These are phyloP conservation scores for Clathrospora elynae DNA, from an alignment of 2,329 filamentous ascomycete species.

Conservation along the genomic window DNA sequence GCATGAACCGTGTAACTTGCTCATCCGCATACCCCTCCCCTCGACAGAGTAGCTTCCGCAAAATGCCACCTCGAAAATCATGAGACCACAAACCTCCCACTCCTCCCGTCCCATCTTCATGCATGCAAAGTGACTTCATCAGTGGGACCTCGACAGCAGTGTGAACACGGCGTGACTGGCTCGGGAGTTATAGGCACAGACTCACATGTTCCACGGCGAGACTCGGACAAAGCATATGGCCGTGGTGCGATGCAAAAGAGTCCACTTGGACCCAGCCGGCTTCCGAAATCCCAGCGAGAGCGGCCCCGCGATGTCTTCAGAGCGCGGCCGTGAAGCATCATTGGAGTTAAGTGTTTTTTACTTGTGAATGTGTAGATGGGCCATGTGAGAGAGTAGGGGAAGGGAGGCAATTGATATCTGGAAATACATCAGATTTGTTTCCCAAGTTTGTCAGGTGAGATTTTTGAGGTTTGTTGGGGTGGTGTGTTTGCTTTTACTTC, in stretches of 20 bases:
- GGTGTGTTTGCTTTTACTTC: conserved; percentile 12
- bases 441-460: background rate
- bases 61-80: no score
- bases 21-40: conserved; percentile 18
- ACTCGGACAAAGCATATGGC: conserved; percentile 36
- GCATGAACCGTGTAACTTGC: conserved; percentile 29
- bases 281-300: conserved; percentile 40
- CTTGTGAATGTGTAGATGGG: background rate
- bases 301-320: conserved; percentile 41
- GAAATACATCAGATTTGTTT: conserved; percentile 9
- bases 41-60: conserved; percentile 27
- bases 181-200: conserved; percentile 34
- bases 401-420: conserved; percentile 15
- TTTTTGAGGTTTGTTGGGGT: background rate
- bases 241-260: conserved; percentile 21
- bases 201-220: conserved; percentile 37
- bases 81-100: no score
- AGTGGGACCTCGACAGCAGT: conserved; percentile 23
- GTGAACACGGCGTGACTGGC: conserved; percentile 12
- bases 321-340: conserved; percentile 44
- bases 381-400: conserved; percentile 44
- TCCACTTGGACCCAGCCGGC: conserved; percentile 17
- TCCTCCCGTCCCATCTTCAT: background rate
- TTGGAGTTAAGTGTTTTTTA: background rate
- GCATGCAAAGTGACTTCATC: conserved; percentile 20